phyloP scores from a whole-genome alignment of 768 basidiomycete species.

The Amyloporia xantha region DNA sequence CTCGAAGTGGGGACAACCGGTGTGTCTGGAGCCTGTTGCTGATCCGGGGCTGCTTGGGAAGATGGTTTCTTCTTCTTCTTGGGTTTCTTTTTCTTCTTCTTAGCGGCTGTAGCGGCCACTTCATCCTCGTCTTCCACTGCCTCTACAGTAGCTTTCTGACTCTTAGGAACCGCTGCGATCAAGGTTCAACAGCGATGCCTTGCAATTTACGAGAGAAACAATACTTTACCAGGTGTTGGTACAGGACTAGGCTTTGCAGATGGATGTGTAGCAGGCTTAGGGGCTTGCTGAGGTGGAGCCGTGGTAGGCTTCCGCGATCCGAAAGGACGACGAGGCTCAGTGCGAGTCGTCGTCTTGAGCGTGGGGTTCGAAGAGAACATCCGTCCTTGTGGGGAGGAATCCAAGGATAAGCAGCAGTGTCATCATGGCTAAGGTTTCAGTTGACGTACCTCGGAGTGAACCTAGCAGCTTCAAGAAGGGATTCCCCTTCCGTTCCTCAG shows the following conservation, averaged over 20 bases:
- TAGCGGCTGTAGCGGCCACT: constrained; percentile 31
- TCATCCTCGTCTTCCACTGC: constrained; percentile 71
- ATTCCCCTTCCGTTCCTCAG: constrained; percentile 57
- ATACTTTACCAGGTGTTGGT: too few species aligned
- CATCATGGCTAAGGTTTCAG: background rate
- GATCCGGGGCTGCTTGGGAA: constrained; percentile 9
- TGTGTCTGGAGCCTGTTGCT: constrained; percentile 9
- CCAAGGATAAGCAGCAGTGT: too few species aligned
- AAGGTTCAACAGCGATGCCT: too few species aligned
- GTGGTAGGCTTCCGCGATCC: constrained; percentile 8
- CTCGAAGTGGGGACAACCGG: constrained; percentile 7
- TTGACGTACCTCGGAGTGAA: constrained; percentile 55
- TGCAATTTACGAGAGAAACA: background rate
- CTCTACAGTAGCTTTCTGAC: constrained; percentile 51
- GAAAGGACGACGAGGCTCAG: constrained; percentile 24
- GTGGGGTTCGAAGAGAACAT: constrained; percentile 47
- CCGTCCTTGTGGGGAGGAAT: constrained; percentile 42
- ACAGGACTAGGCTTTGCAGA: too few species aligned
- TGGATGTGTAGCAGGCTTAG: background rate
- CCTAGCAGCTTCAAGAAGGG: constrained; percentile 75
- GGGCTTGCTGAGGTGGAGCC: background rate
- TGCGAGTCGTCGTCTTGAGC: constrained; percentile 33
- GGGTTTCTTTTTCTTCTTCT: constrained; percentile 73
- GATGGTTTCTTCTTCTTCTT: constrained; percentile 58
- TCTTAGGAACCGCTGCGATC: constrained; percentile 23